Evolutionary conservation across 805 yeast species (phyloP).

Genomic region (Pichia exigua): DNA sequence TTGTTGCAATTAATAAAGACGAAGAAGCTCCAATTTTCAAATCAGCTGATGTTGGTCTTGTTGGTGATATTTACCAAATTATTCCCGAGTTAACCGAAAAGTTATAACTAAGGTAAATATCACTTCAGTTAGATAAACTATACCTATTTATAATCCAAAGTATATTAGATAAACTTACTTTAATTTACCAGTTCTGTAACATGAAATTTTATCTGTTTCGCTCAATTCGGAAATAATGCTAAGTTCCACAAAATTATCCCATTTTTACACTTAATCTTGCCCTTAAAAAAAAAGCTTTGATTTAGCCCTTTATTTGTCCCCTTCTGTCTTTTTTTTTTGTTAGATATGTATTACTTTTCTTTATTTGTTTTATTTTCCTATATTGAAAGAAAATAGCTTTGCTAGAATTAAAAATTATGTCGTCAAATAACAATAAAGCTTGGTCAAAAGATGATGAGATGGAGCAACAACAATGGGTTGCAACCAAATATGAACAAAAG

Average conservation of each 20-base stretch:
- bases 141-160: neutral
- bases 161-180: neutral
- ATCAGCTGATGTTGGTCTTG: slow-evolving; percentile 82
- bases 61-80: slow-evolving; percentile 78
- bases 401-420: neutral
- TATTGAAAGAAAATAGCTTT: neutral
- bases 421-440: slow-evolving; percentile 10
- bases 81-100: slow-evolving; percentile 88
- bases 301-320: neutral
- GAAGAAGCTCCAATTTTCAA: slow-evolving; percentile 91
- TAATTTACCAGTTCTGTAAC: neutral
- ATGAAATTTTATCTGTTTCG: neutral
- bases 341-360: neutral
- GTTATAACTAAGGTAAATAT: slow-evolving; percentile 28
- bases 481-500: slow-evolving; percentile 37
- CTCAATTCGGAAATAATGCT: neutral
- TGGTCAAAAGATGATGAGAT: slow-evolving; percentile 29
- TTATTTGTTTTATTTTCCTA: neutral
- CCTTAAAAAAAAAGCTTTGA: neutral
- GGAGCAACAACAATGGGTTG: slow-evolving; percentile 43
- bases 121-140: neutral
- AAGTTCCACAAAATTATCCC: neutral
- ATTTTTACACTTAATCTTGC: neutral
- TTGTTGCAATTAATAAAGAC: slow-evolving; percentile 92
- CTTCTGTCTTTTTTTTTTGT: neutral